Evolutionary conservation across 2,329 filamentous ascomycete species (phyloP).

Genomic region (Huntiella savannae): DNA sequence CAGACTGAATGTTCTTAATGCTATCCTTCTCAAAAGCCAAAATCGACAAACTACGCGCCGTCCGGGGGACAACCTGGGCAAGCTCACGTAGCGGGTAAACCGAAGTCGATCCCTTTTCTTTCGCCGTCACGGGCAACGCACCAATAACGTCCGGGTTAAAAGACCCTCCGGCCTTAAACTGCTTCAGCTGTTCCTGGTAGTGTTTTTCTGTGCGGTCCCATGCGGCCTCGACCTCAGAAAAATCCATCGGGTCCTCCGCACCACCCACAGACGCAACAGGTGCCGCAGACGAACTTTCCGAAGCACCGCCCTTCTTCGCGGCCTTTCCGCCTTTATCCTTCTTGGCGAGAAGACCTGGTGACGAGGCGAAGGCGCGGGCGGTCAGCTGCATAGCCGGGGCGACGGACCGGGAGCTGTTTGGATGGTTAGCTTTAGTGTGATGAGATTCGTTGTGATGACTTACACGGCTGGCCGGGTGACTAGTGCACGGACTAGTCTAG

Average conservation of each 20-base stretch:
- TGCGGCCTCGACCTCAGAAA: constrained; percentile 28
- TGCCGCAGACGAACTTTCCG: constrained; percentile 13
- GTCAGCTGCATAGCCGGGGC: not conserved
- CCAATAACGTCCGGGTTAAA: constrained; percentile 33
- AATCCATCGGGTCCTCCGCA: constrained; percentile 26
- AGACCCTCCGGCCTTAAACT: constrained; percentile 27
- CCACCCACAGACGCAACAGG: constrained; percentile 13
- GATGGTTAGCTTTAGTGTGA: not conserved
- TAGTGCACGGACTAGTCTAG: not conserved
- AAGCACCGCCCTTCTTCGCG: constrained; percentile 11
- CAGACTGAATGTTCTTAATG: constrained; percentile 36
- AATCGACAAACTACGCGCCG: constrained; percentile 23
- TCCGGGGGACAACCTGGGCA: constrained; percentile 32
- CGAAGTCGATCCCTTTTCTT: constrained; percentile 11
- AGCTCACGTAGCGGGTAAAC: constrained; percentile 34
- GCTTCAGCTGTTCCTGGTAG: constrained; percentile 23
- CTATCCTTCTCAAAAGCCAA: constrained; percentile 25
- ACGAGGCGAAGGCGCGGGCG: constrained; percentile 16
- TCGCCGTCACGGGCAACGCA: constrained; percentile 22
- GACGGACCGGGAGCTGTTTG: not conserved
- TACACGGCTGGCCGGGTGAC: not conserved
- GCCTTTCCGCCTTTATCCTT: constrained; percentile 16
- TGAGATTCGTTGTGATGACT: not conserved
- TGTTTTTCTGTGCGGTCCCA: constrained; percentile 23
- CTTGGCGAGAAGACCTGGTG: constrained; percentile 19